Evolutionary conservation across 2,329 filamentous ascomycete species (phyloP), one percentile per base, ranked within the genome.

Genomic region (Fusarium keratoplasticum): DNA sequence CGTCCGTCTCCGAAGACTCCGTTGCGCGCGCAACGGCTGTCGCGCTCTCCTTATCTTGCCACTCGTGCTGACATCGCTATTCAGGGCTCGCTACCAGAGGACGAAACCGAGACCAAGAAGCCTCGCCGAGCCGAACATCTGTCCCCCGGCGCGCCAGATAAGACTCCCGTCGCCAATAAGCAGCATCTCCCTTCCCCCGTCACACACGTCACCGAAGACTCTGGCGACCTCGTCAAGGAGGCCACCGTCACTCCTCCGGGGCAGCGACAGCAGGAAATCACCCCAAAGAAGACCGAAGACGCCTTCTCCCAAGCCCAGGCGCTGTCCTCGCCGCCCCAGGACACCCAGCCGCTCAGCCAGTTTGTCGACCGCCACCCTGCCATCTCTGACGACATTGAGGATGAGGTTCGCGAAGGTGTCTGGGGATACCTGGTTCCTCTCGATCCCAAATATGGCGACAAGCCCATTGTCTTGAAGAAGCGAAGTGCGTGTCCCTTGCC

Each of bases 341-440:
- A 86, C 68, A 87, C 84, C 3, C 85, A 86, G 74, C 86, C 86
- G 78, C 91, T 95, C 50, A 84, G 82, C 68, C 96, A 99, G 83
- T 94, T 93, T 78, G 84, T 94, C 40, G 92, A 94, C 74, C 91
- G 93, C 4, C 90, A 94, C 31, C 86, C 90, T 67, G 89, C 90
- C 29, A 88, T 96, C 55, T 92, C 92, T 13, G 94, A 95, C 72
- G 95, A 97, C 66, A 94, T 97, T 5, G 90, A 95, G 72, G 94
- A 98, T 80, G 95, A 98, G 83, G 90, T 87, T 70, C 88, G 90
- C 54, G 94, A 97, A 81, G 95, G 95, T 10, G 95, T 98, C 1
- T 99, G 96, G 96, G 97, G 97, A 14, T 99, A 98, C 79, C 87
- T 99, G 6, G 90, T 98, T 63, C 95, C 96, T 2, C 85, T 98